These are phyloP conservation scores for Lactifluus volemus DNA, from an alignment of 768 basidiomycete species.

Conservation along the genomic window DNA sequence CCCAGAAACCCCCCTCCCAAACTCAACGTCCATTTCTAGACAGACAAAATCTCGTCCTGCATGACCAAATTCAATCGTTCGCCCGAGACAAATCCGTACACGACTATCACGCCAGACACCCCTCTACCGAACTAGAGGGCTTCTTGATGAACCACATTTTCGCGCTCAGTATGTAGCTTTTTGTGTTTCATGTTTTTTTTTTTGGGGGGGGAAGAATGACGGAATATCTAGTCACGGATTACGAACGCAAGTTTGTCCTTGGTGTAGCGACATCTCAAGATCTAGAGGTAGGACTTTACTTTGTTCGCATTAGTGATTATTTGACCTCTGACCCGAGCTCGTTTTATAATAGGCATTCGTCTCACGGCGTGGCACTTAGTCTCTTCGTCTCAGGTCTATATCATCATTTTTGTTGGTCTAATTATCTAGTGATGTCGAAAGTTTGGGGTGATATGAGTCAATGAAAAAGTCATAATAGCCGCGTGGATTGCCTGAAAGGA, in stretches of 20 bases:
- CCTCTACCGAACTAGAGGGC: conserved; percentile 73
- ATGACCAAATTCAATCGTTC: conserved; percentile 71
- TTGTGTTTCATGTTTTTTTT: background rate
- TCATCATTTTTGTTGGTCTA: background rate
- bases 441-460: too few relatives aligned
- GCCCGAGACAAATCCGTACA: conserved; percentile 49
- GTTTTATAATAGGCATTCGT: conserved; percentile 25
- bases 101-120: conserved; percentile 71
- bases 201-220: conserved; percentile 9
- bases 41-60: conserved; percentile 59
- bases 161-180: conserved; percentile 48
- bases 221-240: conserved; percentile 62
- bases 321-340: conserved; percentile 19
- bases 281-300: conserved; percentile 35
- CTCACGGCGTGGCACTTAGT: conserved; percentile 27
- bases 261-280: conserved; percentile 74
- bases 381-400: background rate
- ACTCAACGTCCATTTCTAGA: conserved; percentile 30
- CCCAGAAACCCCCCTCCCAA: background rate
- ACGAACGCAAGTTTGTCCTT: conserved; percentile 71
- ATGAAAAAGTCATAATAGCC: background rate
- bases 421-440: background rate
- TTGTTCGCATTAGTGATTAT: background rate
- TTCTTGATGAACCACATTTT: conserved; percentile 70
- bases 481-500: background rate